A percentile compares a stretch with the other conserved stretches of the same genome.
Conservation (phyloP, 1,284 basidiomycete genomes). For the Cryptococcus neoformans region DNA sequence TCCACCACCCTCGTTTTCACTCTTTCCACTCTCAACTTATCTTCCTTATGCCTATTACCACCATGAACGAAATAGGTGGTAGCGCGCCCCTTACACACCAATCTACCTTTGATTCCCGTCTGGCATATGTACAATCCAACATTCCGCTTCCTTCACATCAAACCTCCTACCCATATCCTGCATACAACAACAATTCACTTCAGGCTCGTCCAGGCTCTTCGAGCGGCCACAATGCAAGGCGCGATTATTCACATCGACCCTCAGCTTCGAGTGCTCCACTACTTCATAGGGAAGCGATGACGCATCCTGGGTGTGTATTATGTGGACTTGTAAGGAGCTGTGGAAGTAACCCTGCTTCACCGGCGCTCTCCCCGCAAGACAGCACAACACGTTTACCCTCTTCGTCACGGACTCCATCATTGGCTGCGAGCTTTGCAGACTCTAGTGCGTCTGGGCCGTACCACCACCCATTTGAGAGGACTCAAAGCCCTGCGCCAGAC, state of each 20-base stretch:
- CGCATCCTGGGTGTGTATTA: slow-evolving; percentile 32
- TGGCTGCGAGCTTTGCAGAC: slow-evolving; percentile 1
- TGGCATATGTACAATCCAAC: slow-evolving; percentile 5
- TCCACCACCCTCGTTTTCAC: too few relatives aligned
- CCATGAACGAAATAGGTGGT: neutral
- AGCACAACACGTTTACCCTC: neutral
- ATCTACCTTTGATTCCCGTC: slow-evolving; percentile 9
- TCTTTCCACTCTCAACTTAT: too few relatives aligned
- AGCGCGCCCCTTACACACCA: slow-evolving; percentile 2
- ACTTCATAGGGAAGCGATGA: neutral
- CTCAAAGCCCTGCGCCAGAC: neutral
- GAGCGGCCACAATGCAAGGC: neutral
- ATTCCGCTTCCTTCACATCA: neutral
- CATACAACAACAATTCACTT: neutral
- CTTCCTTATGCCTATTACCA: too few relatives aligned
- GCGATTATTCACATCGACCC: neutral
- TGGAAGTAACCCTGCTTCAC: neutral
- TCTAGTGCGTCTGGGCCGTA: neutral
- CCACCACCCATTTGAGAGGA: slow-evolving; percentile 4
- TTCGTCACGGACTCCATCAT: neutral
- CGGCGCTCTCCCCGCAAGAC: slow-evolving; percentile 8
- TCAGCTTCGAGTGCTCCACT: neutral
- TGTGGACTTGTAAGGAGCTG: slow-evolving; percentile 27
- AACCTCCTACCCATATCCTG: neutral
- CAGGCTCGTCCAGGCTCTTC: neutral